These are phyloP conservation scores for Favolaschia claudopus DNA, from an alignment of 768 basidiomycete species.

Conservation along the genomic window DNA sequence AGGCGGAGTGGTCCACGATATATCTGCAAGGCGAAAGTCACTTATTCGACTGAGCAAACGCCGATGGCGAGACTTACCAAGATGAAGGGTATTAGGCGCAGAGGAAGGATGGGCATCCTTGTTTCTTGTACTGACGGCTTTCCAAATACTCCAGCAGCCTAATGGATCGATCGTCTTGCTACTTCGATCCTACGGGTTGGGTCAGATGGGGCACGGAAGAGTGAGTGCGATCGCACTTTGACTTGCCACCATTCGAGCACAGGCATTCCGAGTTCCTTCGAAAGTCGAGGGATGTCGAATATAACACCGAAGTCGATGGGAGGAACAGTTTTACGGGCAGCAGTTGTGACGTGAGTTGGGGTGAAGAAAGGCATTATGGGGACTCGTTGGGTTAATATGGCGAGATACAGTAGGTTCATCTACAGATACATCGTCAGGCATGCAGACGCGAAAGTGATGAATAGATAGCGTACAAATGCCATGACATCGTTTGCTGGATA, in stretches of 20 bases:
- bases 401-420: constrained; percentile 47
- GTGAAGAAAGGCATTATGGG: constrained; percentile 44
- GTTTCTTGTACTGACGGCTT: constrained; percentile 19
- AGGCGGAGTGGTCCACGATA: constrained; percentile 33
- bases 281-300: constrained; percentile 44
- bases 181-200: constrained; percentile 22
- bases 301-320: constrained; percentile 29
- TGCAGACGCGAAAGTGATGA: background rate
- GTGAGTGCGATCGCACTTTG: constrained; percentile 25
- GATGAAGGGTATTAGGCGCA: constrained; percentile 1
- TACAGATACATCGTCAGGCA: constrained; percentile 12
- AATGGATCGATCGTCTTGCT: constrained; percentile 29
- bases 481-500: constrained; percentile 56
- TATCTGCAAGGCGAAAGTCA: constrained; percentile 22
- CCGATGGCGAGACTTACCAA: constrained; percentile 17
- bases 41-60: no score
- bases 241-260: constrained; percentile 48
- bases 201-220: background rate
- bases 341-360: constrained; percentile 37
- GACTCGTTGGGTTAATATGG: constrained; percentile 38
- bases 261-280: constrained; percentile 32
- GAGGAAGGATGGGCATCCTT: constrained; percentile 9
- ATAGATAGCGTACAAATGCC: constrained; percentile 47
- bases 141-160: constrained; percentile 47
- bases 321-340: constrained; percentile 14